phyloP scores from a whole-genome alignment of 2,329 filamentous ascomycete species.

The Fusarium staphyleae region DNA sequence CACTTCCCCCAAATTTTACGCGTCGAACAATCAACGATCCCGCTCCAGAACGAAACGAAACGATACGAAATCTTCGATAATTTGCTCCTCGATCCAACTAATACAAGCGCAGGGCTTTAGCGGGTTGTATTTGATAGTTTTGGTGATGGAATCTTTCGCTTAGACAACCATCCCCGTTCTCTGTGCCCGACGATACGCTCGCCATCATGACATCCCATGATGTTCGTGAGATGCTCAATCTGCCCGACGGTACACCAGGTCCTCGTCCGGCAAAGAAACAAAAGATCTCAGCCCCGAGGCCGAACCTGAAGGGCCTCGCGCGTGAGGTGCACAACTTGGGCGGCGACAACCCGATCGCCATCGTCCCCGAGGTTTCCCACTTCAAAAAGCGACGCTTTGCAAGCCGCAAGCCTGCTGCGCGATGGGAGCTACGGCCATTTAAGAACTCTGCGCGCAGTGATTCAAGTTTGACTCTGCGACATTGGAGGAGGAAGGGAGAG shows the following conservation, averaged over 20 bases:
- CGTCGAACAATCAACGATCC: slow-evolving; percentile 16
- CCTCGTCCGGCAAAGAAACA: slow-evolving; percentile 75
- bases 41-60: slow-evolving; percentile 8
- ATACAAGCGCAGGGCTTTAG: not conserved
- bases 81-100: not conserved
- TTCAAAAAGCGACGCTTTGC: slow-evolving; percentile 66
- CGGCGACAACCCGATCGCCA: slow-evolving; percentile 71
- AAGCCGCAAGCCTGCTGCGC: slow-evolving; percentile 62
- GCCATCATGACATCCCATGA: slow-evolving; percentile 74
- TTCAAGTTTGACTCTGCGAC: slow-evolving; percentile 70
- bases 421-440: slow-evolving; percentile 76
- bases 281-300: slow-evolving; percentile 67
- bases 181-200: slow-evolving; percentile 23
- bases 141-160: slow-evolving; percentile 33
- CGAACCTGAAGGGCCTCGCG: slow-evolving; percentile 68
- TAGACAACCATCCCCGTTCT: slow-evolving; percentile 13
- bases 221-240: slow-evolving; percentile 86
- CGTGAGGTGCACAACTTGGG: slow-evolving; percentile 71
- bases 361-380: slow-evolving; percentile 65
- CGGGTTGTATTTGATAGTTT: slow-evolving; percentile 21
- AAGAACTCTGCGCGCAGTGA: slow-evolving; percentile 79
- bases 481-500: slow-evolving; percentile 77
- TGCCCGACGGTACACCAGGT: slow-evolving; percentile 65
- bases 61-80: slow-evolving; percentile 6
- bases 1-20: slow-evolving; percentile 26